phyloP scores from a whole-genome alignment of 352 stramenopile genomes.

The Phytophthora tentaculata region DNA sequence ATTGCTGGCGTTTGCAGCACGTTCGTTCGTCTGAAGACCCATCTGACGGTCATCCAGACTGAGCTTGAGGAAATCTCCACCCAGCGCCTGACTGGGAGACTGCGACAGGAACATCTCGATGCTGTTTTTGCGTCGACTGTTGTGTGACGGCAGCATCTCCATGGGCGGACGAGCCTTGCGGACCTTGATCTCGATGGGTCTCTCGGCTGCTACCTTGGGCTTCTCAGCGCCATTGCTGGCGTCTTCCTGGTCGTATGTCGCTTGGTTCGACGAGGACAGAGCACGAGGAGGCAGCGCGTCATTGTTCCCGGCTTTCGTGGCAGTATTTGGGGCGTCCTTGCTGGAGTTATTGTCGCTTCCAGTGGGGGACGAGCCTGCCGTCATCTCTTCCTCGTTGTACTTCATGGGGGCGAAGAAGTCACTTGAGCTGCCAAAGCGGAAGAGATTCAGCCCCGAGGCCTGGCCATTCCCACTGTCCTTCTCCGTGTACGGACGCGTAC shows the following conservation, averaged over 20 bases:
- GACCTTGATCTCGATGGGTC: constrained; percentile 24
- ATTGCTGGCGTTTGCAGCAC: constrained; percentile 12
- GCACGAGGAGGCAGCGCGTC: constrained; percentile 37
- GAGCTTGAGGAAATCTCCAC: constrained; percentile 80
- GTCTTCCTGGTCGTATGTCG: constrained; percentile 29
- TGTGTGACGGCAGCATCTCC: constrained; percentile 39
- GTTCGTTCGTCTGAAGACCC: constrained; percentile 38
- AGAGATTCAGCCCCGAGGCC: constrained; percentile 38
- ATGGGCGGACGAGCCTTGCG: constrained; percentile 22
- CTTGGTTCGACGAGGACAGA: constrained; percentile 57
- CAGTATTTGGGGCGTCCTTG: neutral
- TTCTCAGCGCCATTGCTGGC: neutral
- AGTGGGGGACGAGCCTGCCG: constrained; percentile 16
- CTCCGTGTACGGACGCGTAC: constrained; percentile 19
- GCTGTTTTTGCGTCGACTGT: constrained; percentile 78
- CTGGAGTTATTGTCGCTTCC: constrained; percentile 11
- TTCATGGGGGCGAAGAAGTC: constrained; percentile 63
- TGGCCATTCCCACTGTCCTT: constrained; percentile 15
- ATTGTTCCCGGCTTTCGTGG: constrained; percentile 28
- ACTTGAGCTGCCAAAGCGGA: constrained; percentile 48
- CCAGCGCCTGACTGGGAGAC: constrained; percentile 78
- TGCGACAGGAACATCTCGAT: constrained; percentile 91
- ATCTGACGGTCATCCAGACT: constrained; percentile 69
- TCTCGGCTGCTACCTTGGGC: constrained; percentile 10
- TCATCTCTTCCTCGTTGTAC: constrained; percentile 44